phyloP scores from a whole-genome alignment of 345 rosid species.

The Angophora floribunda region DNA sequence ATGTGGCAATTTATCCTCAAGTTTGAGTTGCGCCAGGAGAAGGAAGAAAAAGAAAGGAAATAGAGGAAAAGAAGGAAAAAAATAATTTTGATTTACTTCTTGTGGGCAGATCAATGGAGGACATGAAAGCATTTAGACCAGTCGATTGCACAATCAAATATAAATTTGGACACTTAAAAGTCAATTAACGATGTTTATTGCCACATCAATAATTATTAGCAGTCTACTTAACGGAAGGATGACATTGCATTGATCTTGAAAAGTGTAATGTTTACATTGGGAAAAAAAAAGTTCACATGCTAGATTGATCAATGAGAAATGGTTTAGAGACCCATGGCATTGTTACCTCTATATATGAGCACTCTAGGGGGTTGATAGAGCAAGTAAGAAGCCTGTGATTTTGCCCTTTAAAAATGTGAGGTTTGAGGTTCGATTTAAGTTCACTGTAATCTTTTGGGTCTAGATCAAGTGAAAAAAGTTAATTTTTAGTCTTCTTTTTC shows the following conservation, averaged over 20 bases:
- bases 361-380: neutral
- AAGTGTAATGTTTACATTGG: neutral
- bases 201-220: neutral
- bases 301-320: neutral
- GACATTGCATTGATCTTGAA: neutral
- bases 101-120: neutral
- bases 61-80: neutral
- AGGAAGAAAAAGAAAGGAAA: neutral
- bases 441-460: neutral
- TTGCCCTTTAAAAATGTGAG: neutral
- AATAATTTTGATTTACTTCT: neutral
- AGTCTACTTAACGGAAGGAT: neutral
- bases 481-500: neutral
- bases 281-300: neutral
- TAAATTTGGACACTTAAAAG: neutral
- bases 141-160: neutral
- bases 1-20: neutral
- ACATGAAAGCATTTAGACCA: neutral
- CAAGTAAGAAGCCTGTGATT: neutral
- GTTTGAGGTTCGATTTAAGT: neutral
- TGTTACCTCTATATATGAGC: neutral
- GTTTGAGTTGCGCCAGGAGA: neutral
- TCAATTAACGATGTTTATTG: neutral
- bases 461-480: neutral
- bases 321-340: neutral